Base-by-base conservation (phyloP, 768 basidiomycete species). In the Sutorius australiensis region DNA sequence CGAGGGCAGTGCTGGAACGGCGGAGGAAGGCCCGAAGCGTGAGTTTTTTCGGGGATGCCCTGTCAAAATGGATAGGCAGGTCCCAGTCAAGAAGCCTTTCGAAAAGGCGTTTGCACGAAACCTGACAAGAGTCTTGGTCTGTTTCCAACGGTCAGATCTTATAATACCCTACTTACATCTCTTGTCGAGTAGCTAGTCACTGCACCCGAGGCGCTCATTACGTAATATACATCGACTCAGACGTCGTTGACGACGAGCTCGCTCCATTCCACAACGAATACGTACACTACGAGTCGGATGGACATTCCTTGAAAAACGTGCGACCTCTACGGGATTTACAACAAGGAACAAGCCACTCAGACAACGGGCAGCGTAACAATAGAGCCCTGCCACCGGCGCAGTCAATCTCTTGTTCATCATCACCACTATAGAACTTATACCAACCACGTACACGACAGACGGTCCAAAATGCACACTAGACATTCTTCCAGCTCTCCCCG, bases 401-500 rank as follows among this genome's bases (percentile, higher is more conserved):
- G 34, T 50, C 52, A 44, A 50, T 59, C 57, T 57, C 49, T 64
- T 38, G 14, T 28, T 45, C 31, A 44, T 43, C 58, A 36, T n/a
- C n/a, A 11, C 46, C 48, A 48, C 52, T 33, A 51, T 56, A 59
- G 9, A 54, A 51, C 52, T 2, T 54, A 53, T 51, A 52, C 51
- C 48, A 56, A 56, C 53, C 19, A 30, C 55, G 6, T 36, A 55
- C 46, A 27, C 50, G 40, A 17, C 33, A 21, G 24, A 27, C 37
- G 44, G 9, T 33, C 36, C 31, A 63, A 49, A 42, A 67, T 67
- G 66, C 67, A 69, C 48, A 43, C 47, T 24, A 67, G 62, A 60
- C 61, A 60, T 41, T 53, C 63, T 6, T 69, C 66, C 45, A 61
- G 34, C 37, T 58, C 67, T 24, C 67, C 61, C 24, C 66, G 65